Percentiles rank a stretch among this genome's conserved stretches.
These are phyloP conservation scores for Nicotiana paniculata DNA, from an alignment of 257 asterid species.

Conservation along the genomic window DNA sequence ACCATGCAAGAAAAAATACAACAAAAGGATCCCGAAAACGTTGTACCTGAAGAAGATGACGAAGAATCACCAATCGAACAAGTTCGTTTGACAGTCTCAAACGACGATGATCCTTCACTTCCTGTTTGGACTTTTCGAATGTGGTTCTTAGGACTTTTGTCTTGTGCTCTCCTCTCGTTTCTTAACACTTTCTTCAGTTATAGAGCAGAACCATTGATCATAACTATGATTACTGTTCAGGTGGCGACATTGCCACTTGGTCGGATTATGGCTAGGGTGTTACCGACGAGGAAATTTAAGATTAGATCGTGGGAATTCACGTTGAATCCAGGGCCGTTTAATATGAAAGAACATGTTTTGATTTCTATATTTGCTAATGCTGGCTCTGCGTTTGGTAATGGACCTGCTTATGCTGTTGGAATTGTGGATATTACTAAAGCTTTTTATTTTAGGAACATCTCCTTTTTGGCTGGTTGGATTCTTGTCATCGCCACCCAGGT, in stretches of 20 bases:
- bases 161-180: conserved; percentile 42
- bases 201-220: conserved; percentile 34
- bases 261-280: conserved; percentile 47
- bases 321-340: conserved; percentile 67
- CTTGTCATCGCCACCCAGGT: conserved; percentile 69
- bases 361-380: conserved; percentile 68
- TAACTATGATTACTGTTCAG: conserved; percentile 47
- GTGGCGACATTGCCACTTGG: conserved; percentile 58
- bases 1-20: neutral
- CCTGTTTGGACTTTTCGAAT: conserved; percentile 73
- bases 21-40: neutral
- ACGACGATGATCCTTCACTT: conserved; percentile 42
- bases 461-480: conserved; percentile 43
- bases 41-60: conserved; percentile 8
- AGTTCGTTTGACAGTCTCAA: conserved; percentile 52
- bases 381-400: conserved; percentile 45
- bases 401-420: conserved; percentile 54
- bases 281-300: conserved; percentile 36
- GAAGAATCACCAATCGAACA: conserved; percentile 44
- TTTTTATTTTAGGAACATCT: conserved; percentile 39
- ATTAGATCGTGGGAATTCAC: conserved; percentile 38
- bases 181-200: conserved; percentile 56
- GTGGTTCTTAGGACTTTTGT: conserved; percentile 49
- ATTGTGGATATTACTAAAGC: conserved; percentile 57
- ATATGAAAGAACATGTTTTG: conserved; percentile 64